Base-by-base conservation (phyloP, 257 asterid species). In the Petrea volubilis region DNA sequence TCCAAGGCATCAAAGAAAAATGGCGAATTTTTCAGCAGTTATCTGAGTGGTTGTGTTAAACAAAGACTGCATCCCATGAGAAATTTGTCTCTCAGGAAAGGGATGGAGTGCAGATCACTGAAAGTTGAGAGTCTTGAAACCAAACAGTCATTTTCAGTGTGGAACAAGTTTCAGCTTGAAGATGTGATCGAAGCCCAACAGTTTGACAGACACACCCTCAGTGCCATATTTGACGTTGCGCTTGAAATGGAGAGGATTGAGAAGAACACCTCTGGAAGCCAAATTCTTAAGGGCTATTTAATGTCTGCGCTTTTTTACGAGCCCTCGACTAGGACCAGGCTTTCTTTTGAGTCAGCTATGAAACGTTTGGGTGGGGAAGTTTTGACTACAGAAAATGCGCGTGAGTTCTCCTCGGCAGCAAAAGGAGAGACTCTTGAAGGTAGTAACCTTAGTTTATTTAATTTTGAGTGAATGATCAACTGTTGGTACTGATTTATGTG, bases 391-490 rank as follows among this genome's bases (percentile, higher is more conserved):
- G 99, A 94, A 79, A 94, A 94, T 81, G 97, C 97, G 21, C 91
- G 97, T 0, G 97, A 94, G 77, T 91, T 94, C 79, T 94, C 97
- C 9, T 91, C 99, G 1, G 97, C 99, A 12, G 96, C 99, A 24
- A 94, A 94, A 80, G 97, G 97, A 55, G 97, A 93, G 85, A 94
- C 99, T 0, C 97, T 94, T 59, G 99, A 94, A 94, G 97, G 96
- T 93, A 80, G 62, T 66, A 23, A 6, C n/a, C 11, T 23, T 5
- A 7, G 14, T 61, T 51, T 43, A 29, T 47, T 50, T 77, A 12
- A 17, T 67, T n/a, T 69, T 28, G 43, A 38, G 58, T 59, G 38
- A 33, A 10, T 43, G 29, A 20, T 20, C 40, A 38, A 4, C 5
- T 20, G 0, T 40, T 49, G 23, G 18, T 64, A 31, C 34, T 75